A percentile compares a stretch with the other conserved stretches of the same genome.
Conservation (phyloP, 2,329 filamentous ascomycete species). For the Curvularia sp. region DNA sequence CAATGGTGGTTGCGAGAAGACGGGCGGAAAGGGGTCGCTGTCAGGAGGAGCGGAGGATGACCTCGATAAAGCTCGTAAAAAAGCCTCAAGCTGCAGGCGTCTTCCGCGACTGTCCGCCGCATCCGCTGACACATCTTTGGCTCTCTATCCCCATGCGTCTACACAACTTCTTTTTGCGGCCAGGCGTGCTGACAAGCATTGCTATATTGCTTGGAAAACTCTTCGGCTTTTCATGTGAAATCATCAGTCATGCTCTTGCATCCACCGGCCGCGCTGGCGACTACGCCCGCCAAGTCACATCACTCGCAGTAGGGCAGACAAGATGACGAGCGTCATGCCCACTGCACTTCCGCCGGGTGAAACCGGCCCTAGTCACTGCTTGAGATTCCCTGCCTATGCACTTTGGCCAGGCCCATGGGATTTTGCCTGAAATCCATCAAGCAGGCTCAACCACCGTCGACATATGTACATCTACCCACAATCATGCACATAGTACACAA, state of each 20-base stretch:
- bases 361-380: slow-evolving; percentile 11
- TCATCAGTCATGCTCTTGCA: slow-evolving; percentile 9
- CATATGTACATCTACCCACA: neutral
- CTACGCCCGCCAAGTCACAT: neutral
- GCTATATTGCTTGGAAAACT: slow-evolving; percentile 3
- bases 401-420: slow-evolving; percentile 13
- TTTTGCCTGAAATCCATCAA: slow-evolving; percentile 15
- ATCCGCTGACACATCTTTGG: slow-evolving; percentile 13
- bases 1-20: neutral
- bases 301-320: neutral
- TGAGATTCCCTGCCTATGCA: slow-evolving; percentile 7
- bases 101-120: slow-evolving; percentile 4
- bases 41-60: neutral
- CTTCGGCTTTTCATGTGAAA: neutral
- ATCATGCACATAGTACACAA: neutral
- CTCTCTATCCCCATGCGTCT: slow-evolving; percentile 9
- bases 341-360: slow-evolving; percentile 10
- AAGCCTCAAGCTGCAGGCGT: neutral
- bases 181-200: slow-evolving; percentile 9
- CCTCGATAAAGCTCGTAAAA: neutral
- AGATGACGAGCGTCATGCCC: neutral
- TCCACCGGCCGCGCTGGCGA: slow-evolving; percentile 1
- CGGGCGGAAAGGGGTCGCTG: neutral
- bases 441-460: neutral
- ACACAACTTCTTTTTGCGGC: slow-evolving; percentile 8